Evolutionary conservation across 345 rosid genomes (phyloP).

Genomic region (Alliaria petiolata): DNA sequence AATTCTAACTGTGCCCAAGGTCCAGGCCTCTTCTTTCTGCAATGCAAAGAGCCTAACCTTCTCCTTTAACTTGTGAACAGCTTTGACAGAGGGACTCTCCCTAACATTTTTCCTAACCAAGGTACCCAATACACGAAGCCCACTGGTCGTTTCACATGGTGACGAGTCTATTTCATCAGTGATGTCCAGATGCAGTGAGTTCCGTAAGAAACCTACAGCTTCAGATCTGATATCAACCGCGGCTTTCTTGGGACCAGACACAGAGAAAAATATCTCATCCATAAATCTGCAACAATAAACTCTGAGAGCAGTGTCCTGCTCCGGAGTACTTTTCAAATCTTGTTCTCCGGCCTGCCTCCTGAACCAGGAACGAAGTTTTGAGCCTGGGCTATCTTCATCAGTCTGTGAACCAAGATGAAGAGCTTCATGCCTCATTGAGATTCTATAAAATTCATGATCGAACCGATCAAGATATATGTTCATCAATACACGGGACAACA

Average conservation of each 20-base stretch:
- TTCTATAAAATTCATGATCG: slow-evolving; percentile 66
- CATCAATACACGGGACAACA: slow-evolving; percentile 69
- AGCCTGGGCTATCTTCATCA: slow-evolving; percentile 35
- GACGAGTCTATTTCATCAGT: slow-evolving; percentile 38
- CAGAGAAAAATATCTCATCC: slow-evolving; percentile 81
- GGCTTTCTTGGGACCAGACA: slow-evolving; percentile 61
- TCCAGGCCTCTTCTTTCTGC: slow-evolving; percentile 86
- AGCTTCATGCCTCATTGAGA: slow-evolving; percentile 81
- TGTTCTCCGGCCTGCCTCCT: slow-evolving; percentile 68
- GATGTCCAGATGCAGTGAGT: slow-evolving; percentile 49
- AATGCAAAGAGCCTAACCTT: slow-evolving; percentile 60
- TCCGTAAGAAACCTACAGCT: slow-evolving; percentile 44
- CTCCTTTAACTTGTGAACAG: slow-evolving; percentile 86
- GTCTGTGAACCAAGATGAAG: slow-evolving; percentile 34
- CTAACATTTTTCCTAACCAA: slow-evolving; percentile 50
- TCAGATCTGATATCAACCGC: slow-evolving; percentile 57
- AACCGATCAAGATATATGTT: slow-evolving; percentile 74
- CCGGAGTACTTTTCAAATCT: slow-evolving; percentile 14
- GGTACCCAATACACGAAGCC: slow-evolving; percentile 66
- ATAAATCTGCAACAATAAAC: slow-evolving; percentile 69
- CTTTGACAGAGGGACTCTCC: slow-evolving; percentile 61
- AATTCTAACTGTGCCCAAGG: slow-evolving; percentile 61
- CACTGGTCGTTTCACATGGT: slow-evolving; percentile 45
- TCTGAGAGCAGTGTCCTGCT: slow-evolving; percentile 38
- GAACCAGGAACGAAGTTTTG: slow-evolving; percentile 76